phyloP scores from a whole-genome alignment of 805 yeast species.

The Teunomyces kruisii region DNA sequence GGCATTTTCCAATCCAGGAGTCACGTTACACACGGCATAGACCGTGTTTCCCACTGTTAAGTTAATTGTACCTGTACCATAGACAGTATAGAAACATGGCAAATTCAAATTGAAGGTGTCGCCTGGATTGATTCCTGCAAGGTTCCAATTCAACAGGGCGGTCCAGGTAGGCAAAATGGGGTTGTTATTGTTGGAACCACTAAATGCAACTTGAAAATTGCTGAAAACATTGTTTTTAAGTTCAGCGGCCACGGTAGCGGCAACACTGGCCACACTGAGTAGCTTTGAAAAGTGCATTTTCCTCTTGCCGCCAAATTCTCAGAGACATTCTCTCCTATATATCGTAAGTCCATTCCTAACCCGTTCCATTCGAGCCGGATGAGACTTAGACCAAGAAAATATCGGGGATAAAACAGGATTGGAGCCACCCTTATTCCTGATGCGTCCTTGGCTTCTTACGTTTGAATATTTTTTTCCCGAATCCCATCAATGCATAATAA shows the following conservation, averaged over 20 bases:
- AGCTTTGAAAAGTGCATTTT: no score
- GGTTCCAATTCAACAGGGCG: not conserved
- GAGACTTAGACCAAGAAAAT: no score
- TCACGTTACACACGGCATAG: not conserved
- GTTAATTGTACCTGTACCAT: not conserved
- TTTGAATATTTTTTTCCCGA: no score
- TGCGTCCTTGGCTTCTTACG: no score
- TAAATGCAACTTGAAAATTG: not conserved
- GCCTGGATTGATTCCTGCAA: not conserved
- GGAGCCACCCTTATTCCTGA: no score
- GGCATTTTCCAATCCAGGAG: not conserved
- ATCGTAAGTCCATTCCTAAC: no score
- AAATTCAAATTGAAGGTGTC: not conserved
- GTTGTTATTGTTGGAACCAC: not conserved
- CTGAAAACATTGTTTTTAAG: not conserved
- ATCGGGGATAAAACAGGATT: no score
- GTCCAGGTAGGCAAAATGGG: not conserved
- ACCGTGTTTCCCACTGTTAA: not conserved
- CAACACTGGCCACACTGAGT: not conserved
- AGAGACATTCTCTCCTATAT: no score
- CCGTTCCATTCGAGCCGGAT: no score
- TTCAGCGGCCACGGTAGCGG: not conserved
- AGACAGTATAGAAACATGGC: not conserved
- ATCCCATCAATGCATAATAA: no score
- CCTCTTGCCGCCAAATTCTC: no score